Percentiles rank a stretch among this genome's conserved stretches.
Evolutionary conservation across 176 grass and related monocot genomes (phyloP).

Genomic region (Oryza glumipatula): DNA sequence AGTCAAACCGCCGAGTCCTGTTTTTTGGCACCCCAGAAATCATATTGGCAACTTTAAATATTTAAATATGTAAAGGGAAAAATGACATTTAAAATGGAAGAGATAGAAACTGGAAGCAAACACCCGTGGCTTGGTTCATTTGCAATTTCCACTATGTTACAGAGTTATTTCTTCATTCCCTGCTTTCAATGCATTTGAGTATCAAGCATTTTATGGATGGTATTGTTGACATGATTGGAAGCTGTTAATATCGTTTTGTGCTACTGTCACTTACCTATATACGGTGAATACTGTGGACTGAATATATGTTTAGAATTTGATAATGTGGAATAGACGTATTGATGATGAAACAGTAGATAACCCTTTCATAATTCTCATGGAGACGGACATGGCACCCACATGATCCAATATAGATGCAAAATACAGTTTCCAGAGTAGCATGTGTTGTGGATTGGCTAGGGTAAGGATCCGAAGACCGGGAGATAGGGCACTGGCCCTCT

Average conservation of each 20-base stretch:
- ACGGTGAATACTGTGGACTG: background rate
- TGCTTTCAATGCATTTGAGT: constrained; percentile 13
- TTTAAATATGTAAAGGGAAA: background rate
- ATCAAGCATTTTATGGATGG: constrained; percentile 9
- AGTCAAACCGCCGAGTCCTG: background rate
- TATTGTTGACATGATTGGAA: background rate
- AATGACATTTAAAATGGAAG: background rate
- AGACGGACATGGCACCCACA: background rate
- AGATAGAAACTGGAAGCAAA: background rate
- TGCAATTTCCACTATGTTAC: background rate
- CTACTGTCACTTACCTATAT: background rate
- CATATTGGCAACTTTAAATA: background rate
- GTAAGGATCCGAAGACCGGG: too few species aligned
- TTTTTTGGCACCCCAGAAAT: too few species aligned
- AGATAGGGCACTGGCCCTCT: too few species aligned
- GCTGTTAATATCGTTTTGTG: background rate
- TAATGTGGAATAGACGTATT: background rate
- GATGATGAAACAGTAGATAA: background rate
- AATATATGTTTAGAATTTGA: background rate
- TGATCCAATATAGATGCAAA: constrained; percentile 1
- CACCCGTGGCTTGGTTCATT: background rate
- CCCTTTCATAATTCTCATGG: background rate
- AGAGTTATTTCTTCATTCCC: background rate
- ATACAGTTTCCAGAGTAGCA: background rate
- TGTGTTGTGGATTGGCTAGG: too few species aligned